phyloP scores from a whole-genome alignment of 73 alveolate species.

The Paraurostyla sp. region DNA sequence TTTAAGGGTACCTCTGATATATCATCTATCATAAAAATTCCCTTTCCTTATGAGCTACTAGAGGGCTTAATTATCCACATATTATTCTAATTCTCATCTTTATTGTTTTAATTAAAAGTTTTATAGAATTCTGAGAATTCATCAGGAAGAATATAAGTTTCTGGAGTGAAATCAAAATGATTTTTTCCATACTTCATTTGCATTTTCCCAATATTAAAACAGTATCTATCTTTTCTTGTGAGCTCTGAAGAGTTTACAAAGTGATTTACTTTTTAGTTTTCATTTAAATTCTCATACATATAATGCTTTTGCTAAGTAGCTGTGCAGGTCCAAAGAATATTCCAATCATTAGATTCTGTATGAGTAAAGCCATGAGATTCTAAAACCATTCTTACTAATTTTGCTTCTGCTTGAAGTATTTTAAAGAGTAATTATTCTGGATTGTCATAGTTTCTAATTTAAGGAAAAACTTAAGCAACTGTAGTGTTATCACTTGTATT shows the following conservation, averaged over 20 bases:
- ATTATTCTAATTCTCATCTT: slow-evolving; percentile 51
- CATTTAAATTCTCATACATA: slow-evolving; percentile 79
- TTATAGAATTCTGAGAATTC: slow-evolving; percentile 86
- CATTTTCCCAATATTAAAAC: slow-evolving; percentile 76
- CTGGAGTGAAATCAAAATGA: slow-evolving; percentile 83
- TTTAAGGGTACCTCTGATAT: slow-evolving; percentile 74
- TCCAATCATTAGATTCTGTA: slow-evolving; percentile 75
- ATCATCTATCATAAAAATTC: slow-evolving; percentile 85
- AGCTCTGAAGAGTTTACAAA: slow-evolving; percentile 86
- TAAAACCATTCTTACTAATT: slow-evolving; percentile 30
- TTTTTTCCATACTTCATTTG: slow-evolving; percentile 76
- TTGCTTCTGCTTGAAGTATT: slow-evolving; percentile 33
- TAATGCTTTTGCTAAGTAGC: slow-evolving; percentile 49
- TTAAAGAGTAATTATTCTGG: slow-evolving; percentile 35
- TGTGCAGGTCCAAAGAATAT: slow-evolving; percentile 73
- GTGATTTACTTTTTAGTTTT: slow-evolving; percentile 86
- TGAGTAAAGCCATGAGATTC: slow-evolving; percentile 58
- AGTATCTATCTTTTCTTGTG: slow-evolving; percentile 86
- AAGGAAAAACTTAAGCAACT: slow-evolving; percentile 12
- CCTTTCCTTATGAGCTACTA: slow-evolving; percentile 89
- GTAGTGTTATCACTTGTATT: not conserved
- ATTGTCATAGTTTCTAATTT: slow-evolving; percentile 20
- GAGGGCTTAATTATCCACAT: slow-evolving; percentile 87
- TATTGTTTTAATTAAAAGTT: slow-evolving; percentile 65
- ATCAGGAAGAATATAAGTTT: slow-evolving; percentile 89